Percentiles rank a stretch among this genome's conserved stretches.
These are phyloP conservation scores for Trichoderma koningii DNA, from an alignment of 2,329 filamentous ascomycete genomes.

Conservation along the genomic window DNA sequence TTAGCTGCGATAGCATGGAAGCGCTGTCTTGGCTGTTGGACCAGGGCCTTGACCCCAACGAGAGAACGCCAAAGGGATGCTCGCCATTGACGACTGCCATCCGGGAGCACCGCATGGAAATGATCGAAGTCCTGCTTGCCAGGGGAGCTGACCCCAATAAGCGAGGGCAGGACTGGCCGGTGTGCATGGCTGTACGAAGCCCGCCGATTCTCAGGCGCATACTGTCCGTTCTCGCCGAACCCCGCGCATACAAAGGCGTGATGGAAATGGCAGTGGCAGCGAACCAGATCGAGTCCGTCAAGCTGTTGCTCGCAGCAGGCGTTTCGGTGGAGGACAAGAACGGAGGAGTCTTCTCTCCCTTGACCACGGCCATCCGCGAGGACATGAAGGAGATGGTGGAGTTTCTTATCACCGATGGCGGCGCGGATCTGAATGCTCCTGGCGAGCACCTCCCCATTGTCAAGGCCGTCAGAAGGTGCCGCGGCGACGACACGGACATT, in stretches of 20 bases:
- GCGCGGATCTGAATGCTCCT: slow-evolving; percentile 65
- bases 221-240: slow-evolving; percentile 58
- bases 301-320: slow-evolving; percentile 64
- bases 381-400: slow-evolving; percentile 60
- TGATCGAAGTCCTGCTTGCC: slow-evolving; percentile 60
- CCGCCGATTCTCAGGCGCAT: slow-evolving; percentile 62
- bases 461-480: slow-evolving; percentile 64
- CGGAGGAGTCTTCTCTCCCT: slow-evolving; percentile 69
- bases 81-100: slow-evolving; percentile 69
- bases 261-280: slow-evolving; percentile 69
- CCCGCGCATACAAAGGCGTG: slow-evolving; percentile 64
- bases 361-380: slow-evolving; percentile 69
- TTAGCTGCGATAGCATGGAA: slow-evolving; percentile 62
- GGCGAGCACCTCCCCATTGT: slow-evolving; percentile 72
- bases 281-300: slow-evolving; percentile 67
- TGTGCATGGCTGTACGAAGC: slow-evolving; percentile 67
- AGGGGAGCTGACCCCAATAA: slow-evolving; percentile 64
- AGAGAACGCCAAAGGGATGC: slow-evolving; percentile 57
- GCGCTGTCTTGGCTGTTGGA: slow-evolving; percentile 63
- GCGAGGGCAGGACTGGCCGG: slow-evolving; percentile 69
- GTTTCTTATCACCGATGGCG: slow-evolving; percentile 62
- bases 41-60: slow-evolving; percentile 61
- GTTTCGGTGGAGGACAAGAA: slow-evolving; percentile 55
- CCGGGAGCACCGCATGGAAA: slow-evolving; percentile 58
- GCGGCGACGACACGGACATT: slow-evolving; percentile 58